Base-by-base conservation (phyloP, 352 stramenopile genomes). In the Plasmopara muralis region DNA sequence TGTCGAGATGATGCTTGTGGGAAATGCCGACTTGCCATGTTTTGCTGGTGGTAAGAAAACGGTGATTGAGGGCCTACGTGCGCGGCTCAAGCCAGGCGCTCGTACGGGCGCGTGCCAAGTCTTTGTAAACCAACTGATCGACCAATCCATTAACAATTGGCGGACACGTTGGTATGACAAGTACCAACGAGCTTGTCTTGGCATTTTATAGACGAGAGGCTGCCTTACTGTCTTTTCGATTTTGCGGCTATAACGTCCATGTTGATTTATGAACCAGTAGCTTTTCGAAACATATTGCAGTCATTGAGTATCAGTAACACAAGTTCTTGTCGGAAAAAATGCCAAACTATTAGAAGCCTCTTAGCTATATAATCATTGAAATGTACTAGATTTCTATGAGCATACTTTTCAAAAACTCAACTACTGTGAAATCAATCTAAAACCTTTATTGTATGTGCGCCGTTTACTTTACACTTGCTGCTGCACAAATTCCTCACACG, bases 1-100 rank as follows among this genome's bases (percentile, higher is more conserved):
- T 12, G 87, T 97, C 10, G 94, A 99, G 75, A 98, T 98, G 90
- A 93, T 98, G 62, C 86, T 95, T 28, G 75, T 90, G 7, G 74
- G 80, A 2, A 97, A 97, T 33, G 59, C 69, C 12, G 80, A 89
- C 50, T 57, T 93, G 62, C 81, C 81, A 33, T 93, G 83, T 55
- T 93, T 93, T 55, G 74, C 77, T 30, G 96, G 96, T 7, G 83
- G 82, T 9, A 85, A 89, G 55, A 69, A 66, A 48, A 71, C 66
- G 1, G 80, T 90, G 33, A 80, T 93, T 9, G 83, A 94, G 29
- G 80, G 83, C 10, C 70, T 95, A 42, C 71, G 77, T 2, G 53
- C 77, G 9, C 77, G 85, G 4, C 68, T 96, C 38, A 89, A 90
- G 45, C 79, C 80, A 0, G 79, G 85, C 20, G 68, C 85, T 28